Conservation (phyloP, 495 filamentous ascomycete species). For the Podospora pseudopauciseta region DNA sequence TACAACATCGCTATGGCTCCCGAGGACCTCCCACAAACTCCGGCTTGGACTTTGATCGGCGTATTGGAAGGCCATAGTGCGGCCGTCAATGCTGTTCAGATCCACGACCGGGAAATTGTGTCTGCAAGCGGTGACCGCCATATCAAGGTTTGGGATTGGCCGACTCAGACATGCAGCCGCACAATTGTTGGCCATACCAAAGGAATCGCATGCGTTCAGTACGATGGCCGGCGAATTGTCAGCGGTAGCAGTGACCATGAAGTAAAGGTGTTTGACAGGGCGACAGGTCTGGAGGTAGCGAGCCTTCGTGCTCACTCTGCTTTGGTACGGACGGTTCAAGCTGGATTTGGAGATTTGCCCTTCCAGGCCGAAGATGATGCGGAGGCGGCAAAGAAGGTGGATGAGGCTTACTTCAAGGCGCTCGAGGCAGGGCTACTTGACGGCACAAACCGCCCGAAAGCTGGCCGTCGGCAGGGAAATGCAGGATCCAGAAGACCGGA, state of each 20-base stretch:
- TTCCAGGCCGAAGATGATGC: conserved; percentile 69
- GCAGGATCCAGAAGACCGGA: conserved; percentile 71
- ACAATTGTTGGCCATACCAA: conserved; percentile 86
- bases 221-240: conserved; percentile 93
- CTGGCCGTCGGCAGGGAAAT: conserved; percentile 56
- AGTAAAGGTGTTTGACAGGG: conserved; percentile 87
- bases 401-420: conserved; percentile 68
- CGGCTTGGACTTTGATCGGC: conserved; percentile 73
- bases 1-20: conserved; percentile 39
- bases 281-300: conserved; percentile 80
- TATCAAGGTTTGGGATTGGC: conserved; percentile 92
- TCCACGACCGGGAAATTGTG: conserved; percentile 80
- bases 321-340: conserved; percentile 91
- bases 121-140: conserved; percentile 90
- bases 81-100: conserved; percentile 94
- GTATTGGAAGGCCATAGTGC: conserved; percentile 77
- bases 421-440: conserved; percentile 56
- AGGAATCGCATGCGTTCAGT: conserved; percentile 96
- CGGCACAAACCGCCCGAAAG: conserved; percentile 21
- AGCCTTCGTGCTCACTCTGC: conserved; percentile 74
- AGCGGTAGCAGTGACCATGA: conserved; percentile 93
- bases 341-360: conserved; percentile 84
- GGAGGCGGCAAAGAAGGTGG: conserved; percentile 67
- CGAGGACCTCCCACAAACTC: conserved; percentile 45
- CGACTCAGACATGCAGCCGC: conserved; percentile 66